Base-by-base conservation (phyloP, 2,329 filamentous ascomycete genomes). In the Ophiostoma perfectum region DNA sequence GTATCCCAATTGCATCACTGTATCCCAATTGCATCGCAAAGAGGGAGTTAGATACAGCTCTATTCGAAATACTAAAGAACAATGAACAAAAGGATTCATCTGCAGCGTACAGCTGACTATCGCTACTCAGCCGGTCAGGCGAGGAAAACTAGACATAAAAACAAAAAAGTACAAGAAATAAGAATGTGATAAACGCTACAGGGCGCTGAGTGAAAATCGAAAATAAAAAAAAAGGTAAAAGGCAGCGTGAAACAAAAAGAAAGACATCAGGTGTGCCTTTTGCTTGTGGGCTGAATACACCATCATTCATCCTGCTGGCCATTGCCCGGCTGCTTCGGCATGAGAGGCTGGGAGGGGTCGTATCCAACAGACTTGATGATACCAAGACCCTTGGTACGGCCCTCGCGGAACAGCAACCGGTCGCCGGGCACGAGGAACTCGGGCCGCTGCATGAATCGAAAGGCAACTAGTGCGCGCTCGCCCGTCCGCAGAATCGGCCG, bases 351-450 rank as follows among this genome's bases (percentile, higher is more conserved):
- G 9, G 75, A 75, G 0, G 88, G 83, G 77, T 98, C 93, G 77
- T 98, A 99, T 2, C 93, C 93, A 0, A 98, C 85, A 52, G 87
- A 86, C 78, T 97, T 97, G 65, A 99, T 92, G 71, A 99, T 97
- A 0, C 95, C 95, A 0, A 99, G 80, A 0, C 95, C 95, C 81
- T 98, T 98, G 0, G 95, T 99, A 70, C 93, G 85, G 0, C 95
- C 95, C 80, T 99, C 95, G 58, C 95, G 86, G 82, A 99, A 99
- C 18, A 99, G 80, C 44, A 99, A 86, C 36, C 94, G 84, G 78
- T 98, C 95, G 0, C 95, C 95, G 0, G 92, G 89, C 0, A 88
- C 90, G 12, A 99, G 80, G 73, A 96, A 99, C 79, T 99, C 95
- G 2, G 95, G 95, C 36, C 94, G 83, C 78, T 97, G 95, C 3